These are phyloP conservation scores for Aaosphaeria pasadenensis DNA, from an alignment of 2,329 filamentous ascomycete genomes.

Conservation along the genomic window DNA sequence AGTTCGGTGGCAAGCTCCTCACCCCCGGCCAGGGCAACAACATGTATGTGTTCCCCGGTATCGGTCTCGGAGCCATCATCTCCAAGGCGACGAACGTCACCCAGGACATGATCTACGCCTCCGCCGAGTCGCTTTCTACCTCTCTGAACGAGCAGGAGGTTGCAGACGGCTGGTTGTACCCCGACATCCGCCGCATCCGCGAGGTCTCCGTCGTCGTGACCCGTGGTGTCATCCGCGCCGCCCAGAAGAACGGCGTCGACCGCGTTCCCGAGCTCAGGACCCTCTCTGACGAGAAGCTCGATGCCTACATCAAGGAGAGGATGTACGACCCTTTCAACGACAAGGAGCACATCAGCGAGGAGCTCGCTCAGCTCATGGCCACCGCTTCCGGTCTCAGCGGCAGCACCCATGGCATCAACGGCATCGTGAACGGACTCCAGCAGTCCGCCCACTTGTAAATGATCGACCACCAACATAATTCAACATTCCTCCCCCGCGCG, in stretches of 20 bases:
- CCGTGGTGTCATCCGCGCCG: constrained; percentile 88
- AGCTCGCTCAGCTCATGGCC: constrained; percentile 33
- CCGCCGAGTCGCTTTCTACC: constrained; percentile 75
- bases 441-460: constrained; percentile 29
- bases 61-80: constrained; percentile 89
- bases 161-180: constrained; percentile 83
- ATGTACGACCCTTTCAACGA: constrained; percentile 54
- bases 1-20: constrained; percentile 44
- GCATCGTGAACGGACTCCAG: constrained; percentile 15
- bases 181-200: constrained; percentile 83
- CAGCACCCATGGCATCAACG: constrained; percentile 16
- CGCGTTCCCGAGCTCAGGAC: constrained; percentile 58
- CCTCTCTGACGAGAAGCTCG: constrained; percentile 66
- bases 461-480: background rate
- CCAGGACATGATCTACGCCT: constrained; percentile 95
- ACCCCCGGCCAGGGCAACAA: constrained; percentile 58
- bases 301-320: constrained; percentile 58
- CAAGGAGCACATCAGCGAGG: constrained; percentile 37
- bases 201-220: constrained; percentile 85
- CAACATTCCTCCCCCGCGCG: no score
- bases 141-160: constrained; percentile 79
- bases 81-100: constrained; percentile 84
- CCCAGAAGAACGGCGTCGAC: constrained; percentile 69
- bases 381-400: constrained; percentile 18
- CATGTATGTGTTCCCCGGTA: constrained; percentile 94